Evolutionary conservation across 2,329 filamentous ascomycete genomes (phyloP).

Genomic region (Drechslerella coelobrocha): DNA sequence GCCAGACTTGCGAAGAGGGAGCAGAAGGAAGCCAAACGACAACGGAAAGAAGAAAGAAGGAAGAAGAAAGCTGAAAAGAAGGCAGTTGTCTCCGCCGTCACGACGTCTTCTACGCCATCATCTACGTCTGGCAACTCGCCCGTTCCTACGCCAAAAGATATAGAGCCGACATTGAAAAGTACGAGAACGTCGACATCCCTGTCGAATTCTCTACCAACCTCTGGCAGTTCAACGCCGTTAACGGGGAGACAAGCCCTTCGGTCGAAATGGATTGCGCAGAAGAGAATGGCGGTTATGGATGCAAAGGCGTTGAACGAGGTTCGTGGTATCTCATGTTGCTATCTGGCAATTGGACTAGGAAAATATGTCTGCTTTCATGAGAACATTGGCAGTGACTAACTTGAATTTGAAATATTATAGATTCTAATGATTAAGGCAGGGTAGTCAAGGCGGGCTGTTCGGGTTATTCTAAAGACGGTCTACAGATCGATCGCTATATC

Average conservation of each 20-base stretch:
- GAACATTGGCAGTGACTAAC: constrained; percentile 11
- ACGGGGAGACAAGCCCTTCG: constrained; percentile 75
- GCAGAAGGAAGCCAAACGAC: constrained; percentile 55
- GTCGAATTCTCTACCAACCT: constrained; percentile 54
- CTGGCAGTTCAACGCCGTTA: constrained; percentile 61
- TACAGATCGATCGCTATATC: too few species aligned
- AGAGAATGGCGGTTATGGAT: constrained; percentile 82
- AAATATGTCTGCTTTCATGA: background rate
- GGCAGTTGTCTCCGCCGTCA: constrained; percentile 36
- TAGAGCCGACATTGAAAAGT: constrained; percentile 1
- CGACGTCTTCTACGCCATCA: constrained; percentile 54
- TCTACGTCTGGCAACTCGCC: constrained; percentile 54
- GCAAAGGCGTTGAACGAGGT: constrained; percentile 80
- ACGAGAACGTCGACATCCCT: constrained; percentile 35
- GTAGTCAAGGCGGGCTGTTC: background rate
- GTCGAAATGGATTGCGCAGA: constrained; percentile 84
- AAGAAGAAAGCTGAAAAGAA: constrained; percentile 49
- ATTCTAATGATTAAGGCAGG: constrained; percentile 48
- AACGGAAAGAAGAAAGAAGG: constrained; percentile 52
- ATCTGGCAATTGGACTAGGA: background rate
- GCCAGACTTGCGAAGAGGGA: constrained; percentile 60
- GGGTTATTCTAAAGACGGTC: background rate
- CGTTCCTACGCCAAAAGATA: constrained; percentile 55
- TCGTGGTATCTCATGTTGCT: background rate
- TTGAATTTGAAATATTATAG: constrained; percentile 3